Conservation (phyloP, 805 yeast species). For the Starmerella vitae region DNA sequence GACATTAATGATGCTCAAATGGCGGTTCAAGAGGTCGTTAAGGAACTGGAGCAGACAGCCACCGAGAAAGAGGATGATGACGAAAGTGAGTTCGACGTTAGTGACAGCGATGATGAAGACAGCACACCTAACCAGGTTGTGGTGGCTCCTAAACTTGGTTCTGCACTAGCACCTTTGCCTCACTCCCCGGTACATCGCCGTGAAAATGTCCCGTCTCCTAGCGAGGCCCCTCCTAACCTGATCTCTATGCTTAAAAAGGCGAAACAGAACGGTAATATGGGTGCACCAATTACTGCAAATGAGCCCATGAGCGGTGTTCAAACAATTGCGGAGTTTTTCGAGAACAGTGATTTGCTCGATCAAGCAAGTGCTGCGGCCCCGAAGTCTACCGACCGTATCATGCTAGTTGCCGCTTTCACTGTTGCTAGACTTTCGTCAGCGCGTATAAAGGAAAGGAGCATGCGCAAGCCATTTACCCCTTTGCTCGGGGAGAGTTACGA, state of each 20-base stretch:
- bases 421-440: constrained; percentile 56
- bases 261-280: constrained; percentile 54
- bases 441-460: constrained; percentile 59
- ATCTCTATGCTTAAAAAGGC: constrained; percentile 70
- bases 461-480: constrained; percentile 90
- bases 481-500: constrained; percentile 88
- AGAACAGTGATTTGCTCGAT: constrained; percentile 55
- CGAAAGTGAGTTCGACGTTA: not conserved
- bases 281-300: constrained; percentile 90
- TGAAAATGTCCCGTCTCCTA: constrained; percentile 40
- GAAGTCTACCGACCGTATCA: constrained; percentile 39
- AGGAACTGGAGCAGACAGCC: not conserved
- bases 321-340: constrained; percentile 64
- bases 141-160: not conserved
- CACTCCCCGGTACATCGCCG: constrained; percentile 37
- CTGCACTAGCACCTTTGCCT: constrained; percentile 55
- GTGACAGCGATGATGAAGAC: constrained; percentile 10
- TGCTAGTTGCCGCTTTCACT: constrained; percentile 72
- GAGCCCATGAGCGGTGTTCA: constrained; percentile 83
- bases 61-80: not conserved
- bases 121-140: constrained; percentile 3
- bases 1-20: not conserved
- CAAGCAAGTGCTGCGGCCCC: constrained; percentile 40
- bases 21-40: not conserved
- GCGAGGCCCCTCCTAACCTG: constrained; percentile 66